Evolutionary conservation across 129 eudicot genomes (phyloP), one percentile per base, ranked within the genome.

Genomic region (Flaveria brownii): DNA sequence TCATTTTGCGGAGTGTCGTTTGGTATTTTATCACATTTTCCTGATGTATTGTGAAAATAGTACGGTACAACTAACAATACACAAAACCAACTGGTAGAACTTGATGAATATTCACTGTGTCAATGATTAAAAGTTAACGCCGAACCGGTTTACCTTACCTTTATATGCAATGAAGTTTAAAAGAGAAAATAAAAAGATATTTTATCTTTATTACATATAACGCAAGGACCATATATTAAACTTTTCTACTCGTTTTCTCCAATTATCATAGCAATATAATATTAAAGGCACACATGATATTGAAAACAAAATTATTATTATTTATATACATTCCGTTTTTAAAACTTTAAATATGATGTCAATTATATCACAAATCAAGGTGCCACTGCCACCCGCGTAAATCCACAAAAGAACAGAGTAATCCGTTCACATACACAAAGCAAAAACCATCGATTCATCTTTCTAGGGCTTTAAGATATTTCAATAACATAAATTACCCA

Each of bases 381-480:
- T 62, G 68, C 68, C 68, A 14, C 68, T 62, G 68, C 68, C 68
- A 30, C 68, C 68, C 68, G 68, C 68, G 68, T 36, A 39, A 66
- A 39, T 42, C 72, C 72, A 42, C 23, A 67, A n/a, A 67, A 67
- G 30, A 67, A 67, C 52, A 72, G 17, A 72, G 62, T 63, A 75
- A 75, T 63, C 63, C 72, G 25, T 74, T 60, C 70, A 61, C 49
- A 46, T 17, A 45, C n/a, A 60, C 70, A 74, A 36, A 60, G 47
- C 78, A 74, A 74, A 26, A 54, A 73, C 9, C 72, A n/a, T 65
- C 64, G 51, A 72, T 76, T 17, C 69, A 63, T 76, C 62, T 64
- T 66, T 50, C 41, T 66, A 63, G 69, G 57, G 70, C 28, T 74
- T 60, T 74, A 70, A 74, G 26, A 30, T 39, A 64, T 64, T 75